phyloP scores from a whole-genome alignment of 129 eudicot genomes.

The sunflower (Helianthus annuus) region HanXRQr2.0-SUNRISE NC_035445.2:147526581-147527080 shows the following conservation, averaged over 20 bases:
- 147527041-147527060: no score
- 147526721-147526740: constrained; percentile 83
- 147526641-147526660: constrained; percentile 70
- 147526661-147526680: constrained; percentile 83
- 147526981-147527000: no score
- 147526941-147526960: no score
- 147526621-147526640: background rate
- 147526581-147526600: background rate
- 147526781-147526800: constrained; percentile 85
- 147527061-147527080: no score
- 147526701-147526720: constrained; percentile 83
- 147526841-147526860: constrained; percentile 50
- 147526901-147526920: no score
- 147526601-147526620: background rate
- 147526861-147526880: background rate
- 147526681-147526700: constrained; percentile 87
- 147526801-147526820: constrained; percentile 78
- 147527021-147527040: no score
- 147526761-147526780: constrained; percentile 99
- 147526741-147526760: constrained; percentile 92
- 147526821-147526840: constrained; percentile 82
- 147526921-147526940: no score
- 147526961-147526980: no score
- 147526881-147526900: background rate
- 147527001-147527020: no score